A percentile compares a stretch with the other conserved stretches of the same genome.
These are phyloP conservation scores for Guillardia theta DNA, from an alignment of 78 protist species.

Conservation along the genomic window DNA sequence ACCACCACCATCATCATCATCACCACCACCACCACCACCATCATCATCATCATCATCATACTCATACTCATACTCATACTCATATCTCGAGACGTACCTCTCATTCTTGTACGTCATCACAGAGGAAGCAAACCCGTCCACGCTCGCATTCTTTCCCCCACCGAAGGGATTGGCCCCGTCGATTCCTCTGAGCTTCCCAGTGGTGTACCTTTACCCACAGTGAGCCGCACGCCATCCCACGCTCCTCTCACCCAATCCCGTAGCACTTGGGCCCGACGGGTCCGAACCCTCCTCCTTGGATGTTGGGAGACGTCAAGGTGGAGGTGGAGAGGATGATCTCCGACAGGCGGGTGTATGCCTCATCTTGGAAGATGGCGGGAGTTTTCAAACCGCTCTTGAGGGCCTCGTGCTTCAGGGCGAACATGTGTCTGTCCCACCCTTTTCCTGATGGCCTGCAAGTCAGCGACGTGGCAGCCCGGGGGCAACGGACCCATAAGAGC, in stretches of 20 bases:
- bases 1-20: neutral
- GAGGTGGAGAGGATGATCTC: conserved; percentile 23
- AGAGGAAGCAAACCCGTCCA: neutral
- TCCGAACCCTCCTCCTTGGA: conserved; percentile 45
- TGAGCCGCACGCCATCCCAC: neutral
- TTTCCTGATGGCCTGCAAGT: too few species aligned
- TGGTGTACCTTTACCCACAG: neutral
- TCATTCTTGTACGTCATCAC: neutral
- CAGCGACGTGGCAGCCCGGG: too few species aligned
- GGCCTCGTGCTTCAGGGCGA: neutral
- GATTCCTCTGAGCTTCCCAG: neutral
- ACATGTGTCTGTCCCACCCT: conserved; percentile 39
- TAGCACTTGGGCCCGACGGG: conserved; percentile 38
- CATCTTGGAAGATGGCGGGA: neutral
- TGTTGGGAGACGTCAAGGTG: neutral
- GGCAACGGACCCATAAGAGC: conserved; percentile 11
- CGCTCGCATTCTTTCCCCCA: too few species aligned
- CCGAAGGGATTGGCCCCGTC: neutral
- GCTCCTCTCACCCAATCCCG: conserved; percentile 22
- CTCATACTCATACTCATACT: neutral
- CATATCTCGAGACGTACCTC: too few species aligned
- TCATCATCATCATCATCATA: neutral
- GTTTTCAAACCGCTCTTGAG: neutral
- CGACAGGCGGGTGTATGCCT: neutral
- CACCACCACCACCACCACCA: neutral